Base-by-base conservation (phyloP, 2,329 filamentous ascomycete species). In the Calycina marina region DNA sequence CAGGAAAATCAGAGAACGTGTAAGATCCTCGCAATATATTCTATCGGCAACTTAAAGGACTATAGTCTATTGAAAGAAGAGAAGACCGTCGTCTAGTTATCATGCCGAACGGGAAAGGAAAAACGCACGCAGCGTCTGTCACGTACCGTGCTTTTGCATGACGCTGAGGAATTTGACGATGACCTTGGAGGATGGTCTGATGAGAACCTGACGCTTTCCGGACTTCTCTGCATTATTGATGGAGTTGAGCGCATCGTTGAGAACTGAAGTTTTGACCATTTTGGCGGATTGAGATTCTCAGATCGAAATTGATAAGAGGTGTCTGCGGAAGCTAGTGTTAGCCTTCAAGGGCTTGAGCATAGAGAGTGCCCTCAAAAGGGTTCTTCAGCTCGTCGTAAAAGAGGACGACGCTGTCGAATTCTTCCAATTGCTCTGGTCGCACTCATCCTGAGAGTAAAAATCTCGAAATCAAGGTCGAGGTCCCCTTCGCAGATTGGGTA, bases 221-320 rank as follows among this genome's bases (percentile, higher is more conserved):
- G 82, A 72, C 81, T 98, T 96, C 77, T 98, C 92, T 73, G 90
- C 90, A 67, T 98, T 98, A 85, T 98, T 98, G 80, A 98, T 96
- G 72, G 77, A 72, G 65, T 93, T 93, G 58, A 94, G 81, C 61
- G 83, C 85, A 79, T 98, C 90, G 76, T 96, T 92, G 66, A 98
- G 86, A 59, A 96, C 90, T 63, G 85, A 93, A 58, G 90, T 96
- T 72, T 83, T 85, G 67, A 94, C 86, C 88, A 98, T 98, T 61
- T 81, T 94, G 75, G 61, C 76, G 74, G 71, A 52, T 50, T 56
- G 71, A 83, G 78, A 84, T 84, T 84, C 77, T 85, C 77, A 79
- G 69, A 69, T 80, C 77, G 65, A 59, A 50, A 51, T 50, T 57
- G 63, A 71, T 62, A 62, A 71, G 70, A 76, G 70, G 70, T 76